Evolutionary conservation across 2,329 filamentous ascomycete species (phyloP).

Genomic region (Colletotrichum salicis): DNA sequence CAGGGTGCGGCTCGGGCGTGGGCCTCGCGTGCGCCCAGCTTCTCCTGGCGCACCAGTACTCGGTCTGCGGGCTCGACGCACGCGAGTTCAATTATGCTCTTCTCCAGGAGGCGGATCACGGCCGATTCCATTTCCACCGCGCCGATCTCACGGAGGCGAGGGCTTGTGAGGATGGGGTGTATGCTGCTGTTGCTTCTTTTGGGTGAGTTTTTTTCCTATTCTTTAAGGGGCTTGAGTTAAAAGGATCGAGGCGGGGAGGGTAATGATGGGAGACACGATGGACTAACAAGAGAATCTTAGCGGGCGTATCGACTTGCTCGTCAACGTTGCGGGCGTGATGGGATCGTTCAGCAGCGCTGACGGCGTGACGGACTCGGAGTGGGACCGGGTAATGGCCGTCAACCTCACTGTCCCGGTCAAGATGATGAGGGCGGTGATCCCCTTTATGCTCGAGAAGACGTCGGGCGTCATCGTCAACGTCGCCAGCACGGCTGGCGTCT

Average conservation of each 20-base stretch:
- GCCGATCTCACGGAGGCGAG: constrained; percentile 44
- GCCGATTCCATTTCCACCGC: constrained; percentile 47
- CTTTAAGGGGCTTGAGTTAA: too few species aligned
- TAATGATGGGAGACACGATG: background rate
- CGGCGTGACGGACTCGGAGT: constrained; percentile 49
- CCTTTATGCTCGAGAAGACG: constrained; percentile 51
- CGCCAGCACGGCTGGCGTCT: constrained; percentile 46
- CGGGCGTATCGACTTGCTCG: constrained; percentile 51
- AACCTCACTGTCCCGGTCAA: constrained; percentile 56
- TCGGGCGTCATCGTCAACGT: constrained; percentile 55
- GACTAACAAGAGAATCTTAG: background rate
- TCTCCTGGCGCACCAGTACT: constrained; percentile 38
- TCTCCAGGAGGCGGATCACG: constrained; percentile 40
- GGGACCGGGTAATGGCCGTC: constrained; percentile 52
- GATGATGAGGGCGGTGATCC: constrained; percentile 56
- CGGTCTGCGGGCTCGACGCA: constrained; percentile 20
- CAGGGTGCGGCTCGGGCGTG: constrained; percentile 46
- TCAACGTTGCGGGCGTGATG: constrained; percentile 57
- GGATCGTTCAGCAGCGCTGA: constrained; percentile 54
- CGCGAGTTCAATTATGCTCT: constrained; percentile 37
- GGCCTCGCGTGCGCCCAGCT: constrained; percentile 46
- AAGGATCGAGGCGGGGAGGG: too few species aligned
- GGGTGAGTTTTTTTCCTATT: background rate
- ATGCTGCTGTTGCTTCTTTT: constrained; percentile 18
- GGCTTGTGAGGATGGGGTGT: constrained; percentile 41